Evolutionary conservation across 2,329 filamentous ascomycete genomes (phyloP).

Genomic region (Ophiostoma tasmaniense): DNA sequence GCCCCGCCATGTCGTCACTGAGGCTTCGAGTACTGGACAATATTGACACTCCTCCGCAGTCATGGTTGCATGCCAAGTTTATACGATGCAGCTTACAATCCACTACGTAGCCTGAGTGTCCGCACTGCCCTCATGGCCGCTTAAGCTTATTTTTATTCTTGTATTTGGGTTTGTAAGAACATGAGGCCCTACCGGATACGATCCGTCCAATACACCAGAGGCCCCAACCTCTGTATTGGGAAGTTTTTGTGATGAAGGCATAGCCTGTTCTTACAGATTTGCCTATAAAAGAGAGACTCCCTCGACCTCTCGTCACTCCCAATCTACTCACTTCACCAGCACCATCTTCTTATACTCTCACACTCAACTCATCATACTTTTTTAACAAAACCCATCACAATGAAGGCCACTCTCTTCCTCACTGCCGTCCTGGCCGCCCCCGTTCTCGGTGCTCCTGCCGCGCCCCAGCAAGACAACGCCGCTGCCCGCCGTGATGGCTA

Average conservation of each 20-base stretch:
- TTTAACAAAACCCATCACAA: not conserved
- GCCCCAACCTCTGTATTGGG: no score
- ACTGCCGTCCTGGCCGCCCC: slow-evolving; percentile 11
- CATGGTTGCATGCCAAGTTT: not conserved
- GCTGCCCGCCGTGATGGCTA: slow-evolving; percentile 10
- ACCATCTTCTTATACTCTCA: not conserved
- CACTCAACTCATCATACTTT: not conserved
- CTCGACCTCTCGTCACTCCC: not conserved
- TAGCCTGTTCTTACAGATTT: not conserved
- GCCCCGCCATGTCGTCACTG: not conserved
- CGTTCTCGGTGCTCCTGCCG: slow-evolving; percentile 7
- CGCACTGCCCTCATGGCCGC: not conserved
- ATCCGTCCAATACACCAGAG: not conserved
- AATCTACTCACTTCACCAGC: not conserved
- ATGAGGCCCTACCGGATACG: not conserved
- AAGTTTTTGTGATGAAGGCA: no score
- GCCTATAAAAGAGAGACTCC: not conserved
- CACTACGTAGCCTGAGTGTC: not conserved
- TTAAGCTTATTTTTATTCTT: not conserved
- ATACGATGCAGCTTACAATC: not conserved
- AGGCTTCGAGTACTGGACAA: not conserved
- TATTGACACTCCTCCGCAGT: not conserved
- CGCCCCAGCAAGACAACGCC: slow-evolving; percentile 6
- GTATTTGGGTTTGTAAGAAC: not conserved
- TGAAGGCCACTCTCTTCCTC: slow-evolving; percentile 14